These are phyloP conservation scores for Platismatia glauca DNA, from an alignment of 495 filamentous ascomycete species.

Conservation along the genomic window DNA sequence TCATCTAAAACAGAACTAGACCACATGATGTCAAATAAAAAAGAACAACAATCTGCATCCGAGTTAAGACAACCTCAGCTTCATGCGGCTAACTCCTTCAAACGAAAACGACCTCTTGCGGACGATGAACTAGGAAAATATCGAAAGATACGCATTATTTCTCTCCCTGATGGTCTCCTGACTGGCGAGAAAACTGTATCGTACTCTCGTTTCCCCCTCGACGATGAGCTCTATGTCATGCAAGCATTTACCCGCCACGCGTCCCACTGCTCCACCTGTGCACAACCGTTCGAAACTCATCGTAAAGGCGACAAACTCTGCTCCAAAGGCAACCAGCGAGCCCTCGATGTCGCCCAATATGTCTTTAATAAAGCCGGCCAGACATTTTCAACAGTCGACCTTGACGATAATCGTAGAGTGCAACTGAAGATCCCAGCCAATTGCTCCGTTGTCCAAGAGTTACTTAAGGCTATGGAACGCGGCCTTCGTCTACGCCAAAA, in stretches of 20 bases:
- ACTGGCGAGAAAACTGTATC: too few species aligned
- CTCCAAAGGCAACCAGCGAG: constrained; percentile 39
- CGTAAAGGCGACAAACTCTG: constrained; percentile 36
- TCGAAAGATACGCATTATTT: too few species aligned
- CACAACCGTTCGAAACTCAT: constrained; percentile 31
- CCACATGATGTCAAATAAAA: too few species aligned
- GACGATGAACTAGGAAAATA: too few species aligned
- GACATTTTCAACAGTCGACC: constrained; percentile 41
- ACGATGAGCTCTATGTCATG: constrained; percentile 38
- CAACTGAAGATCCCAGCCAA: constrained; percentile 43
- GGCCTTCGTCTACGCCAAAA: constrained; percentile 35
- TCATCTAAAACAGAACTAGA: too few species aligned
- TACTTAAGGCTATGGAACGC: constrained; percentile 41
- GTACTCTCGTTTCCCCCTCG: constrained; percentile 34
- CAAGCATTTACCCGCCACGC: constrained; percentile 33
- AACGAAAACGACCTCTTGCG: too few species aligned
- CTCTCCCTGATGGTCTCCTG: too few species aligned
- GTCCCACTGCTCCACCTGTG: constrained; percentile 37
- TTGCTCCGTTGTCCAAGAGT: constrained; percentile 30
- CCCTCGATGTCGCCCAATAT: constrained; percentile 41
- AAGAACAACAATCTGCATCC: too few species aligned
- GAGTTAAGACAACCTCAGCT: too few species aligned
- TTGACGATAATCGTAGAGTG: constrained; percentile 33
- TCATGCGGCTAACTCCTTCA: too few species aligned
- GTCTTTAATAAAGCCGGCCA: constrained; percentile 41